A percentile compares a stretch with the other conserved stretches of the same genome.
Conservation (phyloP, 1,284 basidiomycete genomes). For the Ustilago crameri region DNA sequence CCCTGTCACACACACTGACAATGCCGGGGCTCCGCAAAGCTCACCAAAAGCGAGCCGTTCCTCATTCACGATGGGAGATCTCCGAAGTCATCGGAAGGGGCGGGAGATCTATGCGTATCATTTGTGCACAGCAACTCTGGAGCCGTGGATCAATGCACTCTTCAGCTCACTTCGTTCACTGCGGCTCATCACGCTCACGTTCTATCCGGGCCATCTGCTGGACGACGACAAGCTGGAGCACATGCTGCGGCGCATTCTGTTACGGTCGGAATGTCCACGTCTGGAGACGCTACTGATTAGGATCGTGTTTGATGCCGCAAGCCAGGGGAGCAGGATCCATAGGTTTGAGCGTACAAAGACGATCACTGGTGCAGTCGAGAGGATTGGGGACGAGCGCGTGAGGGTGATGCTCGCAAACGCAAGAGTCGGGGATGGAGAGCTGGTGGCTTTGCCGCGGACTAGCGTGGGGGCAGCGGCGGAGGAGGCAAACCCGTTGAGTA, state of each 20-base stretch:
- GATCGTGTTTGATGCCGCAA: conserved; percentile 36
- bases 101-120: conserved; percentile 50
- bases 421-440: conserved; percentile 26
- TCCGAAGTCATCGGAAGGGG: background rate
- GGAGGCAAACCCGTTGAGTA: conserved; percentile 14
- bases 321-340: conserved; percentile 31
- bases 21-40: no score
- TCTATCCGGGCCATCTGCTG: conserved; percentile 43
- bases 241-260: conserved; percentile 45
- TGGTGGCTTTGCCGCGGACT: conserved; percentile 7
- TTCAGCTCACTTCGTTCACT: conserved; percentile 37
- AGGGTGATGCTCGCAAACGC: conserved; percentile 30
- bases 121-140: conserved; percentile 40
- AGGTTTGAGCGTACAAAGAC: conserved; percentile 49
- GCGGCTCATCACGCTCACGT: conserved; percentile 43
- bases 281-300: conserved; percentile 32
- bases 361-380: conserved; percentile 41
- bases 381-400: conserved; percentile 42
- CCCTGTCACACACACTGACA: no score
- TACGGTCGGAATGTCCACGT: conserved; percentile 19
- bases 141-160: conserved; percentile 40
- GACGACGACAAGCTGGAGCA: conserved; percentile 55
- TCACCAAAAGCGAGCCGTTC: no score
- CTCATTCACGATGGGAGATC: background rate
- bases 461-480: background rate